Conservation (phyloP, 169 alveolate genomes). For the Toxoplasma gondii region DNA sequence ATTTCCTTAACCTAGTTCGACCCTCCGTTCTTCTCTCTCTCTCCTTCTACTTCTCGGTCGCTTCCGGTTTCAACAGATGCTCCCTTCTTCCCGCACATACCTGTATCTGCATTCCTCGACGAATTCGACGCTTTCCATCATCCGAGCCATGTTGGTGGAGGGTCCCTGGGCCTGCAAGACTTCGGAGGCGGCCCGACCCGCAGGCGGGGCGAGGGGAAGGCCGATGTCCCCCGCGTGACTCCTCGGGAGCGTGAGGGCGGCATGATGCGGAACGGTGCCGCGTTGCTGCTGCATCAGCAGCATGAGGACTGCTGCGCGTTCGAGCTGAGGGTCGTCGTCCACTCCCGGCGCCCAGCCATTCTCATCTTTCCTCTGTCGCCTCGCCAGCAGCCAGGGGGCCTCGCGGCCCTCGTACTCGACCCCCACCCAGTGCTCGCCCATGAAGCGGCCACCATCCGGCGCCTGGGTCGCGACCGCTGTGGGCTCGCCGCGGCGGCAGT, state of each 20-base stretch:
- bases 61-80: neutral
- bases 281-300: constrained; percentile 29
- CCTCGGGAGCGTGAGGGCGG: neutral
- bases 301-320: constrained; percentile 30
- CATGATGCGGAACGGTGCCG: neutral
- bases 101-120: constrained; percentile 38
- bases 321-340: constrained; percentile 5
- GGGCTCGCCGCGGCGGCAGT: neutral
- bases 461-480: neutral
- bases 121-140: constrained; percentile 32
- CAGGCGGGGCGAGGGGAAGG: neutral
- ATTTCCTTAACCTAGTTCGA: no score
- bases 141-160: neutral
- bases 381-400: constrained; percentile 7
- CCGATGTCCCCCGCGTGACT: neutral
- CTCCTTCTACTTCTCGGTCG: neutral
- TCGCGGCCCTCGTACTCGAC: constrained; percentile 19
- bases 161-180: neutral
- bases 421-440: constrained; percentile 38
- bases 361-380: neutral
- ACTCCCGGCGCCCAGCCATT: neutral
- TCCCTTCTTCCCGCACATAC: neutral
- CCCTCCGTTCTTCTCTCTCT: no score
- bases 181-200: neutral
- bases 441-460: neutral